Evolutionary conservation across 2,329 filamentous ascomycete species (phyloP).

Genomic region (Diaporthe amygdali): DNA sequence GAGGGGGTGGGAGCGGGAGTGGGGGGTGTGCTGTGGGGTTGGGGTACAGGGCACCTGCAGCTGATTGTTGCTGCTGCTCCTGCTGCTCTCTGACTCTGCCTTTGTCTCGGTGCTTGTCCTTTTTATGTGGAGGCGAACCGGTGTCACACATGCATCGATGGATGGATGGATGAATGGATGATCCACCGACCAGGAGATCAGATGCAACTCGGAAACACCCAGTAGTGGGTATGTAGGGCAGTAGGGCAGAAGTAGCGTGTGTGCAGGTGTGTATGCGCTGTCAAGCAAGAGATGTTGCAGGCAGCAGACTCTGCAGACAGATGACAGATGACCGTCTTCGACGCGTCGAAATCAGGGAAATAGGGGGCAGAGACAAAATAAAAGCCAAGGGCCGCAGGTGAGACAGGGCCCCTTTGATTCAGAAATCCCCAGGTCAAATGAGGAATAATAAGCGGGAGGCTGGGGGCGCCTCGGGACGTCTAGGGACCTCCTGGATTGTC

Average conservation of each 20-base stretch:
- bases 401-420: conserved; percentile 14
- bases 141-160: conserved; percentile 6
- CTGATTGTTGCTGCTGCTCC: neutral
- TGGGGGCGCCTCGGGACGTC: conserved; percentile 1
- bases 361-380: neutral
- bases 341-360: conserved; percentile 7
- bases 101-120: too few relatives aligned
- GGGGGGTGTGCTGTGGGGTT: conserved; percentile 5
- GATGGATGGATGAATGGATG: too few relatives aligned
- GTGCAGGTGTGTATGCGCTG: too few relatives aligned
- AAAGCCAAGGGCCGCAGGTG: neutral
- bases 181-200: neutral
- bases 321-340: neutral
- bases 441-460: conserved; percentile 12
- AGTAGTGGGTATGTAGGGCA: neutral
- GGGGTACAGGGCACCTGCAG: neutral
- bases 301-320: conserved; percentile 1
- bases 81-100: neutral
- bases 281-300: neutral
- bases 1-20: neutral
- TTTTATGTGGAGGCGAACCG: neutral
- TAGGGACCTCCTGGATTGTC: conserved; percentile 9
- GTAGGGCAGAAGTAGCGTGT: too few relatives aligned
- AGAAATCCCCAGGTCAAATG: neutral
- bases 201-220: neutral